These are phyloP conservation scores for Thalassiosira hispida DNA, from an alignment of 352 stramenopile species.

Conservation along the genomic window DNA sequence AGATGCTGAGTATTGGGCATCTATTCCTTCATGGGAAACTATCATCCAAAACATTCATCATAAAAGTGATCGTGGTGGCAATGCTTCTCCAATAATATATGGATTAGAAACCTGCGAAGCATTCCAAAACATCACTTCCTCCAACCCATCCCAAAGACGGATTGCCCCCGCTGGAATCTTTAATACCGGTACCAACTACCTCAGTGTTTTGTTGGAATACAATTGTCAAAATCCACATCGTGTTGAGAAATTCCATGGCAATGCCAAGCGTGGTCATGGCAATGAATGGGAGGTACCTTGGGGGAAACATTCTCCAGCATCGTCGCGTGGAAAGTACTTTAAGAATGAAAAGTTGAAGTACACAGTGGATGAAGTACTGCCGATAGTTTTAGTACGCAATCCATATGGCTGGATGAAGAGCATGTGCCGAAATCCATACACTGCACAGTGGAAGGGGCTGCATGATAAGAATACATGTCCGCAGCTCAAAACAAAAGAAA, in stretches of 20 bases:
- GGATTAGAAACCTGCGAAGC: constrained; percentile 65
- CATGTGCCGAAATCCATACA: constrained; percentile 83
- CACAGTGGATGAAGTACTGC: constrained; percentile 74
- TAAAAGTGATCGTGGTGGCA: neutral
- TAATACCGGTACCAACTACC: constrained; percentile 84
- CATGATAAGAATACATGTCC: constrained; percentile 35
- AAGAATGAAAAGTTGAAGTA: constrained; percentile 55
- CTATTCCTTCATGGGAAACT: constrained; percentile 34
- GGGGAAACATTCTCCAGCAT: constrained; percentile 83
- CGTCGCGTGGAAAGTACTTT: constrained; percentile 53
- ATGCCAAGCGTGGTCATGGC: constrained; percentile 52
- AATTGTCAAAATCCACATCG: constrained; percentile 82
- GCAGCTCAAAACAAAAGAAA: constrained; percentile 23
- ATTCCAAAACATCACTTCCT: constrained; percentile 54
- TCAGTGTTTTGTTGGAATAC: constrained; percentile 74
- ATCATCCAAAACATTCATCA: constrained; percentile 32
- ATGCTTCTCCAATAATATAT: constrained; percentile 36
- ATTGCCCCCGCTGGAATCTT: constrained; percentile 76
- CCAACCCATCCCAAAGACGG: constrained; percentile 52
- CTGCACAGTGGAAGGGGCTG: constrained; percentile 58
- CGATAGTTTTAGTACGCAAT: constrained; percentile 82
- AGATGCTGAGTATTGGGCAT: constrained; percentile 42
- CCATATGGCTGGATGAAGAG: constrained; percentile 82
- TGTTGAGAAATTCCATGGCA: constrained; percentile 49
- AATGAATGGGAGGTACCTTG: constrained; percentile 76